Evolutionary conservation across 345 rosid species (phyloP), one percentile per base, ranked within the genome.

Genomic region (Aquilaria sinensis): DNA sequence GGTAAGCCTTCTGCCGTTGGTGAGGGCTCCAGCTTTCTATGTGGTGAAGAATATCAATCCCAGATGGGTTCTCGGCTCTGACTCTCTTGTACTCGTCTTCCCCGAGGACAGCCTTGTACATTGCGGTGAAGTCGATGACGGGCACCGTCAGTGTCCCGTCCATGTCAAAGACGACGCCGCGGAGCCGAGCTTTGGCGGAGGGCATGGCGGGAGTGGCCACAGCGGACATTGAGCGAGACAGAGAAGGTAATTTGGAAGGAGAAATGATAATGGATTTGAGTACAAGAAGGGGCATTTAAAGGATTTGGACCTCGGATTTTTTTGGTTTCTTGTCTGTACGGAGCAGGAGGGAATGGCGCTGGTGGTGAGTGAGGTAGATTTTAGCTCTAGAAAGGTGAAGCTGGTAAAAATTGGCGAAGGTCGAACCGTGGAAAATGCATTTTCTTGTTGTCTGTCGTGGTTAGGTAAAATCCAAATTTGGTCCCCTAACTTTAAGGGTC

Each of bases 131-230:
- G 68, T 93, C 96, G 70, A 93, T 93, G 54, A 70, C 90, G n/a
- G 97, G 97, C 53, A 90, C 87, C 31, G 95, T 93, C 53, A 93
- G 79, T 67, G 98, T 92, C 33, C 96, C 92, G 70, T 92, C 98
- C 95, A 87, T 85, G 70, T 87, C 88, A 73, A 87, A 87, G 10
- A 87, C 87, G 51, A 87, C 77, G 14, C 94, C 88, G 47, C 86
- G 75, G 6, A 82, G 76, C 45, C 83, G 88, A 43, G 85, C 1
- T 70, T 77, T 80, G 16, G 78, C 8, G 58, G 62, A 6, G 66
- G 51, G 5, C 53, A 47, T 3, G 57, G 55, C 11, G 31, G 75
- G 2, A 12, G 66, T n/a, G 47, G 70, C 52, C 65, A 53, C 12
- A 65, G 50, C 64, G 8, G 75, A 70, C 66, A 70, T 54, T 41